Conservation (phyloP, 108 stramenopile species). For the Nitzschia putrida region DNA sequence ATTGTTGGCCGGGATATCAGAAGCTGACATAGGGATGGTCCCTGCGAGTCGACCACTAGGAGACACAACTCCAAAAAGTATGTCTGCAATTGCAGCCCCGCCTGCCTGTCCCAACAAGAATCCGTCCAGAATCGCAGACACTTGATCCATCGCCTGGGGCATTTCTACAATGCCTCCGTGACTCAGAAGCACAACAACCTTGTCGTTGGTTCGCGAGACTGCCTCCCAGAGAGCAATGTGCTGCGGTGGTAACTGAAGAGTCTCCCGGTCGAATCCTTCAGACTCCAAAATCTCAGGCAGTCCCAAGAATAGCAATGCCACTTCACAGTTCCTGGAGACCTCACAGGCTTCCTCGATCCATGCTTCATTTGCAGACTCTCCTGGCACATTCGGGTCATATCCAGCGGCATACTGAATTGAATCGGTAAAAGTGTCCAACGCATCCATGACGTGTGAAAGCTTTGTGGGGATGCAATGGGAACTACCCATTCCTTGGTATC, state of each 20-base stretch:
- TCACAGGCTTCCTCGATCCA: constrained; percentile 40
- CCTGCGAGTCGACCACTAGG: constrained; percentile 62
- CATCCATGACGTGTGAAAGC: constrained; percentile 35
- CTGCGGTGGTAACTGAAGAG: constrained; percentile 37
- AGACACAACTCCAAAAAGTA: constrained; percentile 60
- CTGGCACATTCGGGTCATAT: constrained; percentile 42
- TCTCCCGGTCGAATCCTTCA: constrained; percentile 65
- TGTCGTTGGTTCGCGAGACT: constrained; percentile 27
- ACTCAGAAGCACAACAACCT: constrained; percentile 54
- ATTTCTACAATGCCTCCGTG: constrained; percentile 55
- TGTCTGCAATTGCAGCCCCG: constrained; percentile 59
- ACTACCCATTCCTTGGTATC: constrained; percentile 60
- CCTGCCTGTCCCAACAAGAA: constrained; percentile 69
- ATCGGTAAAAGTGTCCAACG: constrained; percentile 16
- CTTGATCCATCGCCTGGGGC: constrained; percentile 30
- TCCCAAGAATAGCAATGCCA: constrained; percentile 53
- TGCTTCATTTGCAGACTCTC: constrained; percentile 19
- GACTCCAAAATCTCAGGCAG: constrained; percentile 57
- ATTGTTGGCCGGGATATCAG: constrained; percentile 27
- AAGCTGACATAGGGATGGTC: constrained; percentile 47
- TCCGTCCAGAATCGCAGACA: constrained; percentile 48
- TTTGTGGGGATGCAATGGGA: constrained; percentile 39
- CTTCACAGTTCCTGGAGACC: constrained; percentile 31
- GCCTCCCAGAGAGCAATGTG: constrained; percentile 48
- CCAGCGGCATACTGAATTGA: constrained; percentile 37